phyloP scores from a whole-genome alignment of 2,329 filamentous ascomycete genomes.

The Setomelanomma holmii region DNA sequence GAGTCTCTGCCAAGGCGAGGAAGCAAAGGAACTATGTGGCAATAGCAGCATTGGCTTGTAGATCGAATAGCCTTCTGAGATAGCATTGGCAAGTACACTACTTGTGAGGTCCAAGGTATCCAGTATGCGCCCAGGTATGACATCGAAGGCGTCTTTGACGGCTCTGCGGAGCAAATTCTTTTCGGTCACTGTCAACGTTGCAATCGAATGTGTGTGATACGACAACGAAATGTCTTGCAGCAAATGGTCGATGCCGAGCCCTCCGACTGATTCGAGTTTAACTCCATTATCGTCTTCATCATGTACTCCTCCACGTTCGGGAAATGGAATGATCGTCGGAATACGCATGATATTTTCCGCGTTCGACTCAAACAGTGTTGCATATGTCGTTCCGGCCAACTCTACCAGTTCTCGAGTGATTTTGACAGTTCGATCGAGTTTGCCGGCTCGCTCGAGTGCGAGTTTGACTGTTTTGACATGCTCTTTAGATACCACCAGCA shows the following conservation, averaged over 20 bases:
- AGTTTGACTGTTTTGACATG: slow-evolving; percentile 51
- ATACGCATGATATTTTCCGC: too few species aligned
- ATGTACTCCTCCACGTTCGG: background rate
- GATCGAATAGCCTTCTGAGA: slow-evolving; percentile 58
- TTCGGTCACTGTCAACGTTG: background rate
- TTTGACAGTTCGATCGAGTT: slow-evolving; percentile 37
- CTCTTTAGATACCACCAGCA: slow-evolving; percentile 37
- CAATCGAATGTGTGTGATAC: slow-evolving; percentile 1
- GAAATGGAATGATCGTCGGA: slow-evolving; percentile 19
- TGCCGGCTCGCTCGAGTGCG: slow-evolving; percentile 39
- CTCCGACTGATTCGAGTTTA: background rate
- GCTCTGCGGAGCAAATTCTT: slow-evolving; percentile 33
- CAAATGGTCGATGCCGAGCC: background rate
- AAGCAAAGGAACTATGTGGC: slow-evolving; percentile 55
- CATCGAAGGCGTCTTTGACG: slow-evolving; percentile 20
- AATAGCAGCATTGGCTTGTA: slow-evolving; percentile 67
- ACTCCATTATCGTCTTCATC: background rate
- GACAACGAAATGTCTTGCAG: slow-evolving; percentile 18
- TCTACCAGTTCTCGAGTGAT: slow-evolving; percentile 28
- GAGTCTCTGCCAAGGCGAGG: slow-evolving; percentile 42
- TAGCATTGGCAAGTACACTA: slow-evolving; percentile 22
- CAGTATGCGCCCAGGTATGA: slow-evolving; percentile 20
- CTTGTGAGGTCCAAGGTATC: slow-evolving; percentile 19
- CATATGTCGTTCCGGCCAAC: too few species aligned
- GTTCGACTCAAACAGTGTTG: too few species aligned